phyloP scores from a whole-genome alignment of 208 protist species.

The Leishmania aethiopica region DNA sequence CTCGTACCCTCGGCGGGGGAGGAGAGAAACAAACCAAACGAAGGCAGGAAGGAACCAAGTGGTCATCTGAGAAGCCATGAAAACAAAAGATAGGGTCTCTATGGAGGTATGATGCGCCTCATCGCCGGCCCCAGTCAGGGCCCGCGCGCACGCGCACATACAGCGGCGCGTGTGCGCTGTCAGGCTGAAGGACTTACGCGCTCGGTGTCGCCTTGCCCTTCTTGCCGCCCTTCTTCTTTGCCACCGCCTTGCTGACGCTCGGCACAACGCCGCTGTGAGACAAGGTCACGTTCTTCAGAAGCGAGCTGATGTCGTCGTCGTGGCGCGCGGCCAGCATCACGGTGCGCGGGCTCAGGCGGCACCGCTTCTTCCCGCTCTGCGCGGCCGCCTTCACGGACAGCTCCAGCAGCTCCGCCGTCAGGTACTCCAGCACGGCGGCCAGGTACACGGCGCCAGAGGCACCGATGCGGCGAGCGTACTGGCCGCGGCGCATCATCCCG shows the following conservation, averaged over 20 bases:
- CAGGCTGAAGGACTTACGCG: slow-evolving; percentile 20
- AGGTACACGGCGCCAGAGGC: slow-evolving; percentile 98
- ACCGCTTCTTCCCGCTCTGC: slow-evolving; percentile 64
- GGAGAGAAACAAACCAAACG: not conserved
- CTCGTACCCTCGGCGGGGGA: slow-evolving; percentile 15
- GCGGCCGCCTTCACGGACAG: slow-evolving; percentile 77
- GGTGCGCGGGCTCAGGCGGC: no score
- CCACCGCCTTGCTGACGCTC: no score
- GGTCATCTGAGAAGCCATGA: not conserved
- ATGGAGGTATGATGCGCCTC: slow-evolving; percentile 18
- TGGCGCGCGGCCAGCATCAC: no score
- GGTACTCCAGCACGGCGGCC: slow-evolving; percentile 99
- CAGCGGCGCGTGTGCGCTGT: not conserved
- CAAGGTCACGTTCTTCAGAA: slow-evolving; percentile 69
- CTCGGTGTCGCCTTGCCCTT: not conserved
- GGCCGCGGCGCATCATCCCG: no score
- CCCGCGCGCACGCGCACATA: not conserved
- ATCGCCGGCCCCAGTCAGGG: not conserved
- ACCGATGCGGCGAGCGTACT: slow-evolving; percentile 96
- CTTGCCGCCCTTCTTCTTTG: no score
- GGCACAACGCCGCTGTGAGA: slow-evolving; percentile 48
- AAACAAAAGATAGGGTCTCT: slow-evolving; percentile 27
- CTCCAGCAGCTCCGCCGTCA: slow-evolving; percentile 86
- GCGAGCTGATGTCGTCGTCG: no score
- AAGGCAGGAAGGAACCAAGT: slow-evolving; percentile 9